These are phyloP conservation scores for Camelina neglecta DNA, from an alignment of 345 rosid species.

Conservation along the genomic window DNA sequence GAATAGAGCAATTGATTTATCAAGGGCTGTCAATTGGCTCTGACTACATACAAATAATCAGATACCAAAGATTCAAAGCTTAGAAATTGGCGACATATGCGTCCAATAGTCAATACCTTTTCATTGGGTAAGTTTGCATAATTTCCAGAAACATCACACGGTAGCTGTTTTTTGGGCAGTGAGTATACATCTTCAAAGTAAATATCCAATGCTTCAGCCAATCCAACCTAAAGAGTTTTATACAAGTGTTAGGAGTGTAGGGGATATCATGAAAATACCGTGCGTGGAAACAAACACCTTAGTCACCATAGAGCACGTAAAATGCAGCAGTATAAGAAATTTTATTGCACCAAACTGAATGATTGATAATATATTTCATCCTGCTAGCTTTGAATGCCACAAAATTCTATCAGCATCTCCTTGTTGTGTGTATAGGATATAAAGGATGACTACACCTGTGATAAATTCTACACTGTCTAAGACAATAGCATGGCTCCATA, in stretches of 20 bases:
- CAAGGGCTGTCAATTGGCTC: neutral
- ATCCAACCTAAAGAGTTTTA: constrained; percentile 61
- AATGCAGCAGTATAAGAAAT: neutral
- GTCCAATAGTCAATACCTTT: constrained; percentile 57
- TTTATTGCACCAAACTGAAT: neutral
- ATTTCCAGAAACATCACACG: constrained; percentile 50
- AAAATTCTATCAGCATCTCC: constrained; percentile 12
- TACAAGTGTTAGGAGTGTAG: constrained; percentile 34
- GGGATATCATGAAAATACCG: neutral
- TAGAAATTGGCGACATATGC: neutral
- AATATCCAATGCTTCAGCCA: constrained; percentile 82
- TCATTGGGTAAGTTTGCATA: constrained; percentile 54
- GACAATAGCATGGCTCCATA: neutral
- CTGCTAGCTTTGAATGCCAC: neutral
- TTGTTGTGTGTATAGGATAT: neutral
- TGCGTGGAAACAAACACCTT: constrained; percentile 17
- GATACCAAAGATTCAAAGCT: neutral
- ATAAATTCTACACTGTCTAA: neutral
- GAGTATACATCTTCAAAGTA: constrained; percentile 82
- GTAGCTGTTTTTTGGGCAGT: constrained; percentile 70
- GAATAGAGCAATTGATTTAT: constrained; percentile 1
- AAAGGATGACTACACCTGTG: constrained; percentile 6
- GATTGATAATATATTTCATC: constrained; percentile 2
- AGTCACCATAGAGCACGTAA: constrained; percentile 8
- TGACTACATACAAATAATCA: neutral